Base-by-base conservation (phyloP, 2,329 filamentous ascomycete genomes). In the Aspergillus sp. region DNA sequence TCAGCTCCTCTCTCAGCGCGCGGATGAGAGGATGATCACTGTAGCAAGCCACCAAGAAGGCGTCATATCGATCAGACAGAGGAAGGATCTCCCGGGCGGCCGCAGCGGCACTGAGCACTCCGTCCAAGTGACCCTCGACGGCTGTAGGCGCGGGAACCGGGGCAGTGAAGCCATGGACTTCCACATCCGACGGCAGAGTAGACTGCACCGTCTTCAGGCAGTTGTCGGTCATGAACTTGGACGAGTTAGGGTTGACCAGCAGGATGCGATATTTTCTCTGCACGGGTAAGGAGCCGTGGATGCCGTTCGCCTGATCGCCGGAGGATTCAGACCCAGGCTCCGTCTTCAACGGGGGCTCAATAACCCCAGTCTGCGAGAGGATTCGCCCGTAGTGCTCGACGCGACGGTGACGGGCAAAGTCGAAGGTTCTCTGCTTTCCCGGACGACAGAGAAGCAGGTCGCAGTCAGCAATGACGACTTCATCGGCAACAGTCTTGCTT, bases 381-480 rank as follows among this genome's bases (percentile, higher is more conserved):
- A 71, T 63, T 13, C 52, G 48, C 21, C 55, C 56, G 52, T 71
- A 71, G 49, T 65, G 63, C 56, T 71, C 66, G 16, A 61, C 58
- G 10, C 67, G 50, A 4, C 67, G 60, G 60, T 70, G 68, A 19
- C 59, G 59, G 19, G 60, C 61, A 55, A 70, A 70, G 21, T 63
- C 67, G 57, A 74, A 72, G 6, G 76, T 71, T 53, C 75, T 76
- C 57, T 75, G 72, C 63, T 79, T 80, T 1, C 76, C 78, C 44
- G 71, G 71, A 44, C 75, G 70, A 59, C 78, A 81, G 49, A 74
- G 67, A 14, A 67, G 69, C 52, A 82, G 61, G 62, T 82, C 77
- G 45, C 80, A 76, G 40, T 79, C 77, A 1, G 78, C 79, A 23
- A 80, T 71, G 0, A 82, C 67, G 50, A 81, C 57, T 68, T 82